phyloP scores from a whole-genome alignment of 2,329 filamentous ascomycete genomes.

The Amylocarpus encephaloides region DNA sequence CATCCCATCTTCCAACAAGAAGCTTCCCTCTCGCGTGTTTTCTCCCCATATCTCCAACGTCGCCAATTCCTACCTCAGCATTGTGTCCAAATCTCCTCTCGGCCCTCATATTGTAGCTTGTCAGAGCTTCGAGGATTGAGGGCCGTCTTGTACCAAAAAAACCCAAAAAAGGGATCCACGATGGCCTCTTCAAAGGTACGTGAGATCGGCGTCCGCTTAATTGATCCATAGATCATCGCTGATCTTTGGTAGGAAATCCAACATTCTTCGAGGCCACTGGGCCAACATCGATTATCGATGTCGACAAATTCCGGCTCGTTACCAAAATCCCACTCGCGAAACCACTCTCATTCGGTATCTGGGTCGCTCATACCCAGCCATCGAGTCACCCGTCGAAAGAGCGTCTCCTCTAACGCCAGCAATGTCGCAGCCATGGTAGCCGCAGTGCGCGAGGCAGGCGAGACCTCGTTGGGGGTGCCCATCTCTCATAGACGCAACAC shows the following conservation, averaged over 20 bases:
- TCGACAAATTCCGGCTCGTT: conserved; percentile 52
- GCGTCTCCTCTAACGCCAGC: conserved; percentile 70
- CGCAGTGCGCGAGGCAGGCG: conserved; percentile 59
- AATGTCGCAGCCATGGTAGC: conserved; percentile 72
- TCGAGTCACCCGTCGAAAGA: conserved; percentile 88
- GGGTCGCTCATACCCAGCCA: conserved; percentile 73
- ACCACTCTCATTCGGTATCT: conserved; percentile 76
- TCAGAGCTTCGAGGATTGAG: conserved; percentile 32
- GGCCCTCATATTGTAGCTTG: conserved; percentile 32
- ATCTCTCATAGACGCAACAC: conserved; percentile 60
- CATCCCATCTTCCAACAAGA: neutral
- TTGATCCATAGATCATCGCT: conserved; percentile 29
- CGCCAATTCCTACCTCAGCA: conserved; percentile 16
- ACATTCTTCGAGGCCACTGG: conserved; percentile 60
- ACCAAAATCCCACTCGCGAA: conserved; percentile 47
- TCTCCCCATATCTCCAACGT: conserved; percentile 27
- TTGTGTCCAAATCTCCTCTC: conserved; percentile 20
- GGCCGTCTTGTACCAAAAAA: conserved; percentile 24
- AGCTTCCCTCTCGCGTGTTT: conserved; percentile 17
- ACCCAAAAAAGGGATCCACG: conserved; percentile 34
- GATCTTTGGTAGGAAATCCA: conserved; percentile 51
- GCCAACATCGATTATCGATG: conserved; percentile 54
- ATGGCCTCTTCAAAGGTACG: conserved; percentile 60
- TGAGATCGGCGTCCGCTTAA: conserved; percentile 20
- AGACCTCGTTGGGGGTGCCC: conserved; percentile 50